Conservation (phyloP, 768 basidiomycete genomes). For the Crepidotus variabilis region DNA sequence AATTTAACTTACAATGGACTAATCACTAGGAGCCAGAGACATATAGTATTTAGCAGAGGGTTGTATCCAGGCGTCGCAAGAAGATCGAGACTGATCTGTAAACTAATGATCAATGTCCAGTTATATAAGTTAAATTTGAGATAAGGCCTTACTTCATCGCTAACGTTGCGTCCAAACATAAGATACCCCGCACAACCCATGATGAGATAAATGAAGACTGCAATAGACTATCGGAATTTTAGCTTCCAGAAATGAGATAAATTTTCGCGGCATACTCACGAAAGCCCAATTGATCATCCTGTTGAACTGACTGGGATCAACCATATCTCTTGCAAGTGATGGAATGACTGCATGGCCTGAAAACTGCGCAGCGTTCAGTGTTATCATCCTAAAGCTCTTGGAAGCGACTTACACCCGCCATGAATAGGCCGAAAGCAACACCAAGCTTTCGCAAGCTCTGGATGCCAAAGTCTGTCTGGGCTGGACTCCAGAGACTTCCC, state of each 20-base stretch:
- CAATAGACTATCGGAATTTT: slow-evolving; percentile 42
- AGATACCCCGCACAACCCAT: slow-evolving; percentile 83
- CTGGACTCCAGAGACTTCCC: slow-evolving; percentile 78
- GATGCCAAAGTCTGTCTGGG: slow-evolving; percentile 59
- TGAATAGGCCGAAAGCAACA: slow-evolving; percentile 83
- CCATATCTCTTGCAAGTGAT: slow-evolving; percentile 87
- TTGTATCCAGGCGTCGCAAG: slow-evolving; percentile 72
- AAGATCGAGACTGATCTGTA: slow-evolving; percentile 80
- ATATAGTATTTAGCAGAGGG: slow-evolving; percentile 61
- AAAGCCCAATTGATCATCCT: slow-evolving; percentile 85
- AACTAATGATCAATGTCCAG: neutral
- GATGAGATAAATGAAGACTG: slow-evolving; percentile 58
- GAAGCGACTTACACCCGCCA: slow-evolving; percentile 69
- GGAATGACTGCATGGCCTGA: slow-evolving; percentile 93
- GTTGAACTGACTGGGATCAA: slow-evolving; percentile 74
- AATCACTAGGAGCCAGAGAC: slow-evolving; percentile 85
- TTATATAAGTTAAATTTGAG: neutral
- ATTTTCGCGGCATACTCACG: slow-evolving; percentile 37
- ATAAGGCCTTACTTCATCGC: slow-evolving; percentile 63
- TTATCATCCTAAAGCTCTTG: neutral
- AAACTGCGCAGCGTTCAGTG: slow-evolving; percentile 33
- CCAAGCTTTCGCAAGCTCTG: slow-evolving; percentile 58
- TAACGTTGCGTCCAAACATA: slow-evolving; percentile 84
- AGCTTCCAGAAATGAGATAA: neutral
- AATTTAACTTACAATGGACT: slow-evolving; percentile 52